These are phyloP conservation scores for Aspergillus egyptiacus DNA, from an alignment of 495 filamentous ascomycete species.

Conservation along the genomic window DNA sequence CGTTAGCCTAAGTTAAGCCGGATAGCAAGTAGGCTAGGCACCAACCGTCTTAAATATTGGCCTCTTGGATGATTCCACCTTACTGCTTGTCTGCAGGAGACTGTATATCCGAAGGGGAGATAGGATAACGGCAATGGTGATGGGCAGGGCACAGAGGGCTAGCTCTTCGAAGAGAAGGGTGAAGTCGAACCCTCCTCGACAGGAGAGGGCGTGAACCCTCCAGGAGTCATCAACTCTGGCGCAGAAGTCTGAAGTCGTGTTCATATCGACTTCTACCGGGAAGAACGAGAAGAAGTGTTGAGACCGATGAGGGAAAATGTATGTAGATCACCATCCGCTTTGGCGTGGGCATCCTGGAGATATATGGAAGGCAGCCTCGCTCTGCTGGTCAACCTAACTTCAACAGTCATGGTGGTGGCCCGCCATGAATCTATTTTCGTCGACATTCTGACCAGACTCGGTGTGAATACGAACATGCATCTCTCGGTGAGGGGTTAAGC, in stretches of 20 bases:
- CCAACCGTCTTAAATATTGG: constrained; percentile 1
- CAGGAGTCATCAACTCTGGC: constrained; percentile 2
- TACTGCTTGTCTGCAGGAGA: neutral
- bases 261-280: neutral
- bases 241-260: neutral
- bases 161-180: constrained; percentile 1
- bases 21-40: neutral
- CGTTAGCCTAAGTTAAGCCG: neutral
- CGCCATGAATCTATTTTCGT: constrained; percentile 1
- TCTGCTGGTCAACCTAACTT: neutral
- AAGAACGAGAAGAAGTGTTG: neutral
- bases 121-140: neutral
- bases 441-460: neutral
- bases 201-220: neutral
- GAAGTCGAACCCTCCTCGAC: constrained; percentile 6
- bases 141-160: neutral
- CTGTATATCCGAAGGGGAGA: constrained; percentile 1
- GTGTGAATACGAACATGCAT: neutral
- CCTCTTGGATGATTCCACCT: neutral
- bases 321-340: neutral
- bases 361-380: neutral
- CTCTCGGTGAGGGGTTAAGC: neutral
- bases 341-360: neutral
- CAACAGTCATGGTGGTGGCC: neutral
- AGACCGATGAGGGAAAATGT: neutral